Evolutionary conservation across 1,284 basidiomycete species (phyloP), one percentile per base, ranked within the genome.

Genomic region (Cystobasidium slooffiae): DNA sequence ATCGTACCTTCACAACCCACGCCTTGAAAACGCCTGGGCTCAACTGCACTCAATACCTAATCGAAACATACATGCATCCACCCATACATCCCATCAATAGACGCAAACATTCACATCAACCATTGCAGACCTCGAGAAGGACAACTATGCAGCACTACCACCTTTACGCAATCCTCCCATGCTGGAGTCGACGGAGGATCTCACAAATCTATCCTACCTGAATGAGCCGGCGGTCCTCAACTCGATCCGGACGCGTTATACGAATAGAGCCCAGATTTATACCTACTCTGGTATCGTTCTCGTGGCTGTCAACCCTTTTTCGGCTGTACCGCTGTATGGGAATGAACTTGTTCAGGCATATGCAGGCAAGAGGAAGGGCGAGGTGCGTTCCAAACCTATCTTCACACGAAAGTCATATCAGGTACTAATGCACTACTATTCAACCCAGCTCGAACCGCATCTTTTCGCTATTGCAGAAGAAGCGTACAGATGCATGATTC

Each of bases 391-490:
- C 20, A 24, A 46, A 39, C 18, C n/a, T 46, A 2, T 18, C 31
- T 16, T 39, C 53, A 22, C 53, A 22, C 12, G 12, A 39, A 6
- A 39, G 24, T 37, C 22, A 61, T 39, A 52, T 31, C 14, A 39
- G 9, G 12, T n/a, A 12, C 24, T 51, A 61, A 47, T 62, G 37
- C 24, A 18, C 6, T 0, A 7, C 18, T 37, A 8, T 41, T 44
- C 6, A 6, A 41, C 1, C 31, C 63, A 99, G 78, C 86, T 98
- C 41, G 97, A 99, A 81, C 97, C 97, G 0, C 97, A 99, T 85
- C 83, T 99, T 77, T 99, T 99, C 83, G 97, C 97, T 37, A 99
- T 99, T 79, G 97, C 97, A 14, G 97, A 99, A 83, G 97, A 99
- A 85, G 97, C 97, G 76, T 94, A 99, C 83, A 94, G 95, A 52